Conservation (phyloP, 768 basidiomycete species). For the Boletales sp. region DNA sequence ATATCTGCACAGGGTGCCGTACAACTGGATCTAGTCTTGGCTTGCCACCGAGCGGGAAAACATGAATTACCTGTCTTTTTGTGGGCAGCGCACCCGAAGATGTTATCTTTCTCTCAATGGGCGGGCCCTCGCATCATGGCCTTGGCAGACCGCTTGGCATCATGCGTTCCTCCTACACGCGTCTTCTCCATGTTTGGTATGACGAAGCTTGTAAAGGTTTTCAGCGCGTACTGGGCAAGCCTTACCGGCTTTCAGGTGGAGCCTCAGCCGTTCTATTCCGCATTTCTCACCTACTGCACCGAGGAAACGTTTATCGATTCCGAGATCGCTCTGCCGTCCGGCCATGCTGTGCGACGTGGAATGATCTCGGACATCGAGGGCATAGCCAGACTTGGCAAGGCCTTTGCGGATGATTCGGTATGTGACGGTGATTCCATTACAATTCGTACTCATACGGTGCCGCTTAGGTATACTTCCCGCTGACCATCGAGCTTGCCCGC, state of each 20-base stretch:
- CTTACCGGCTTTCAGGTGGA: constrained; percentile 37
- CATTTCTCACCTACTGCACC: constrained; percentile 45
- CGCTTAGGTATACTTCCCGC: constrained; percentile 43
- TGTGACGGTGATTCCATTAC: constrained; percentile 16
- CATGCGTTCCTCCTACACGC: constrained; percentile 38
- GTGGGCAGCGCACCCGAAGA: constrained; percentile 36
- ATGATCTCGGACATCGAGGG: constrained; percentile 33
- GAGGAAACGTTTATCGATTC: constrained; percentile 32
- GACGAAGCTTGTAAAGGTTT: constrained; percentile 38
- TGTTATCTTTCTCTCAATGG: constrained; percentile 24
- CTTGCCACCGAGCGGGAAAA: constrained; percentile 42
- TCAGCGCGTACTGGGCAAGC: constrained; percentile 42
- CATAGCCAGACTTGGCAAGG: constrained; percentile 45
- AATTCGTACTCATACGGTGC: constrained; percentile 3
- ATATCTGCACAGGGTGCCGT: constrained; percentile 25
- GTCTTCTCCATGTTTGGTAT: constrained; percentile 53
- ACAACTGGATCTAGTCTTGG: constrained; percentile 42
- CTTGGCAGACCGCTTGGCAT: constrained; percentile 36
- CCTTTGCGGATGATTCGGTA: constrained; percentile 52
- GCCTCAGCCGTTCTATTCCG: constrained; percentile 47
- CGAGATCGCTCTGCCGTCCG: constrained; percentile 25
- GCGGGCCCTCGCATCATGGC: constrained; percentile 34
- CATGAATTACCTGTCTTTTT: constrained; percentile 54
- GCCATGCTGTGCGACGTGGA: constrained; percentile 39
- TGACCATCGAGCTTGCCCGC: constrained; percentile 36